These are phyloP conservation scores for Berkeleyomyces rouxiae DNA, from an alignment of 2,329 filamentous ascomycete genomes.

Conservation along the genomic window DNA sequence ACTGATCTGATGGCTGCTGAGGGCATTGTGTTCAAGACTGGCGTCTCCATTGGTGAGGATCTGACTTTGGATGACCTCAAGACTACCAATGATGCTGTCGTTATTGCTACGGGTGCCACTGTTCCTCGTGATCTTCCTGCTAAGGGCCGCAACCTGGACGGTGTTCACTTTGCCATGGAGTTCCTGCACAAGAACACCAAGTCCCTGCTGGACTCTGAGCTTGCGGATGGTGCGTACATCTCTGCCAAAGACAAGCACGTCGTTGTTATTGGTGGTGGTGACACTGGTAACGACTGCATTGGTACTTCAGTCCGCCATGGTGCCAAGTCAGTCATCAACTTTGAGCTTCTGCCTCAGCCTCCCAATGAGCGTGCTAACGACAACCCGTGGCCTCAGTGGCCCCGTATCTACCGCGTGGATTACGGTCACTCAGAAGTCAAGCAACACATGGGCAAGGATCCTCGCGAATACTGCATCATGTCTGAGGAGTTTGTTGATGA, in stretches of 20 bases:
- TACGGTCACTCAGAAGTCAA: slow-evolving; percentile 94
- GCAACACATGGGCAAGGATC: slow-evolving; percentile 89
- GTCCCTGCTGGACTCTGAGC: slow-evolving; percentile 81
- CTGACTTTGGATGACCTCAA: slow-evolving; percentile 57
- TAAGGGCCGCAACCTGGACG: slow-evolving; percentile 70
- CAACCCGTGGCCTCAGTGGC: slow-evolving; percentile 98
- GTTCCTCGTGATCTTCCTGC: slow-evolving; percentile 87
- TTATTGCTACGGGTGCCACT: slow-evolving; percentile 84
- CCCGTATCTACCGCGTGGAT: slow-evolving; percentile 93
- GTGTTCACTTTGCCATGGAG: slow-evolving; percentile 93
- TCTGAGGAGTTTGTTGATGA: slow-evolving; percentile 92
- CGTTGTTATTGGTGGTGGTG: slow-evolving; percentile 90
- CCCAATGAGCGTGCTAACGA: slow-evolving; percentile 77
- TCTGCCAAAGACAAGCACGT: slow-evolving; percentile 93
- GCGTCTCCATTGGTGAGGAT: slow-evolving; percentile 61
- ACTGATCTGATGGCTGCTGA: slow-evolving; percentile 89
- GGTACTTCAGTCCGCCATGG: slow-evolving; percentile 91
- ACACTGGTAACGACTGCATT: slow-evolving; percentile 96
- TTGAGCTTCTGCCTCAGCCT: slow-evolving; percentile 85
- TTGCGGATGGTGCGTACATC: slow-evolving; percentile 72
- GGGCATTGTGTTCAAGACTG: slow-evolving; percentile 67
- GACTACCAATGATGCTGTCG: slow-evolving; percentile 60
- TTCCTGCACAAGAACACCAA: slow-evolving; percentile 97
- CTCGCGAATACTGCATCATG: slow-evolving; percentile 96
- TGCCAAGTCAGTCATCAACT: slow-evolving; percentile 91